Evolutionary conservation across 805 yeast species (phyloP).

Genomic region (Priceomyces castillae): DNA sequence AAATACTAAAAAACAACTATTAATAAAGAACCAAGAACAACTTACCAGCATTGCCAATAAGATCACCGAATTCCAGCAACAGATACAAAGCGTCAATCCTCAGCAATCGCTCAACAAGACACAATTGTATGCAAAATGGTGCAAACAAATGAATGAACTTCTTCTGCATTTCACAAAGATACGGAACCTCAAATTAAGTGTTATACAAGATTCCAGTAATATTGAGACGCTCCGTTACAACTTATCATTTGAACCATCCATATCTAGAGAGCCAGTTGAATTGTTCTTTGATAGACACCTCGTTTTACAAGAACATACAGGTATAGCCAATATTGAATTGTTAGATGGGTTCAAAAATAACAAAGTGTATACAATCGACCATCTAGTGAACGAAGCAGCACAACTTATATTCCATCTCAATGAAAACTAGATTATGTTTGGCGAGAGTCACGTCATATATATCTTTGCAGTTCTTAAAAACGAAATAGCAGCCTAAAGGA

Average conservation of each 20-base stretch:
- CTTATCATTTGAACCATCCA: not conserved
- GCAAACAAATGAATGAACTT: slow-evolving; percentile 21
- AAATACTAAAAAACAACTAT: slow-evolving; percentile 4
- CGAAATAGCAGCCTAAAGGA: too few relatives aligned
- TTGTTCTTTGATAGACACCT: not conserved
- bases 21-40: slow-evolving; percentile 8
- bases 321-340: not conserved
- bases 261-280: not conserved
- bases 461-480: too few relatives aligned
- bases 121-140: slow-evolving; percentile 22
- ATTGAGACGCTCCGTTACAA: not conserved
- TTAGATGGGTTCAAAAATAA: not conserved
- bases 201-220: not conserved
- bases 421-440: not conserved
- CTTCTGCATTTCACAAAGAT: slow-evolving; percentile 10
- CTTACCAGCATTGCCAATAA: slow-evolving; percentile 4
- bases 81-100: slow-evolving; percentile 3
- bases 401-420: not conserved
- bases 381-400: not conserved
- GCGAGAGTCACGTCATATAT: too few relatives aligned
- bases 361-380: not conserved
- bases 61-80: slow-evolving; percentile 1
- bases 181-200: slow-evolving; percentile 1
- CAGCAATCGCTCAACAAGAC: slow-evolving; percentile 4
- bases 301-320: not conserved